These are phyloP conservation scores for Xylariaceae sp. DNA, from an alignment of 2,329 filamentous ascomycete species.

Conservation along the genomic window DNA sequence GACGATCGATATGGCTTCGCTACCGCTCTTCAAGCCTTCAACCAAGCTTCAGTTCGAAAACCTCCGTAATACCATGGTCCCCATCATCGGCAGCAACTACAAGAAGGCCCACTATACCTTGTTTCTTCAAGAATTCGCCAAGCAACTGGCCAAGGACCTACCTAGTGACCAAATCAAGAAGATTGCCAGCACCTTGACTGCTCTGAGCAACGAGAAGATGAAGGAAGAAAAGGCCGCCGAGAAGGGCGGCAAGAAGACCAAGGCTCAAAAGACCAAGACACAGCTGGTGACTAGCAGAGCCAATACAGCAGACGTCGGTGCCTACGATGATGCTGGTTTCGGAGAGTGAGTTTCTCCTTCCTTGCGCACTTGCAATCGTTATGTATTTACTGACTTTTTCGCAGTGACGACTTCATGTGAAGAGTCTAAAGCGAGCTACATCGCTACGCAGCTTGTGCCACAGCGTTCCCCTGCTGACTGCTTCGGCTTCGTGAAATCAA, in stretches of 20 bases:
- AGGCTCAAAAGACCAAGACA: slow-evolving; percentile 95
- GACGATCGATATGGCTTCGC: slow-evolving; percentile 78
- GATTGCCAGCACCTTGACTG: slow-evolving; percentile 84
- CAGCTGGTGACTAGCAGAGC: slow-evolving; percentile 72
- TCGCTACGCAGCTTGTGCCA: slow-evolving; percentile 27
- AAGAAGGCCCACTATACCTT: slow-evolving; percentile 91
- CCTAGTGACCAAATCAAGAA: slow-evolving; percentile 97
- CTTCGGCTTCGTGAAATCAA: slow-evolving; percentile 12
- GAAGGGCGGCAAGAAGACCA: slow-evolving; percentile 95
- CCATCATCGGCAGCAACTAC: slow-evolving; percentile 73
- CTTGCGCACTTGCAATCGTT: background rate
- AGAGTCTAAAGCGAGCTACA: slow-evolving; percentile 32
- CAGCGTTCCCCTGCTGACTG: slow-evolving; percentile 9
- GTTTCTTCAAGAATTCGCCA: slow-evolving; percentile 90
- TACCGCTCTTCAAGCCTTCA: slow-evolving; percentile 86
- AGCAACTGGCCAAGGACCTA: slow-evolving; percentile 85
- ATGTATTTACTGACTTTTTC: slow-evolving; percentile 6
- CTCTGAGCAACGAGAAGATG: slow-evolving; percentile 95
- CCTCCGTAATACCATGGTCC: slow-evolving; percentile 78
- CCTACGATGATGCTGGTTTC: slow-evolving; percentile 80
- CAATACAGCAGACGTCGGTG: slow-evolving; percentile 70
- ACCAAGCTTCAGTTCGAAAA: slow-evolving; percentile 86
- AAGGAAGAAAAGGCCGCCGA: slow-evolving; percentile 96
- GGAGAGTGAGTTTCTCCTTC: slow-evolving; percentile 74
- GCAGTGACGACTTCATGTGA: slow-evolving; percentile 77